Conservation (phyloP, 257 asterid species). For the Nicotiana attenuata region DNA sequence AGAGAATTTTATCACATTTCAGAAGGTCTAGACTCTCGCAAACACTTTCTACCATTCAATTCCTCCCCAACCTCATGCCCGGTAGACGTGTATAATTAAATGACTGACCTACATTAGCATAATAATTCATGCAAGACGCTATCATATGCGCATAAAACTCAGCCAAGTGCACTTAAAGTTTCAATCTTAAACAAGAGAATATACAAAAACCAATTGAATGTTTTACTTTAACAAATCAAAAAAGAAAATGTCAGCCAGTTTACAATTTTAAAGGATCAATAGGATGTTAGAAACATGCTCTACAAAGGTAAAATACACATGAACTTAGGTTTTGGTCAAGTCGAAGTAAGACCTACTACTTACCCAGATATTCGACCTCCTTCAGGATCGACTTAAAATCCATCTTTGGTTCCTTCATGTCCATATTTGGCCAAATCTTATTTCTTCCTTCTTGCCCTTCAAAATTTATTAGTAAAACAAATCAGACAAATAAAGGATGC, state of each 20-base stretch:
- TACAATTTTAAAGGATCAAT: background rate
- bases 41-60: background rate
- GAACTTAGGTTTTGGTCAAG: background rate
- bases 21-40: background rate
- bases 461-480: background rate
- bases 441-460: background rate
- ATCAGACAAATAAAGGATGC: background rate
- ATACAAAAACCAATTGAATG: background rate
- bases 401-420: constrained; percentile 27
- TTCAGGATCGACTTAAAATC: constrained; percentile 53
- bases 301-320: background rate
- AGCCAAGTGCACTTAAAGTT: background rate
- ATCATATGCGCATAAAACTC: background rate
- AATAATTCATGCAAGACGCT: background rate
- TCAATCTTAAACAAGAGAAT: background rate
- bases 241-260: background rate
- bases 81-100: background rate
- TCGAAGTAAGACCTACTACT: background rate
- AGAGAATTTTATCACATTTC: background rate
- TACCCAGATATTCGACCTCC: constrained; percentile 61
- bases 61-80: background rate
- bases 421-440: constrained; percentile 12
- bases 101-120: background rate
- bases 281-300: background rate
- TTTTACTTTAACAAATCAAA: background rate